Base-by-base conservation (phyloP, 148 eudicot genomes). In the Linanthus parryae region DNA sequence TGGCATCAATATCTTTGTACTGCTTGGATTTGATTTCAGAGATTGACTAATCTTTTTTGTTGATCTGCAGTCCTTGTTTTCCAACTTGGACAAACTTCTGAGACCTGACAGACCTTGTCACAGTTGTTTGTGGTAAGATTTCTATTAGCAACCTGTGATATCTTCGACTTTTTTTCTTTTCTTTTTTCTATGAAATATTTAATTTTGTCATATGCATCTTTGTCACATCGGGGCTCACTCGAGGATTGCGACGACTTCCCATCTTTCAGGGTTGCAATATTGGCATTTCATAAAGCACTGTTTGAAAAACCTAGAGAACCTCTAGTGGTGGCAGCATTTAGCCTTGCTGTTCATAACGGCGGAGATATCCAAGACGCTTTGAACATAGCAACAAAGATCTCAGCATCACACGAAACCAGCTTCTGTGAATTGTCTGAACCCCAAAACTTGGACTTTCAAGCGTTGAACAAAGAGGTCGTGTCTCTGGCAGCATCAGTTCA, bases 41-140 rank as follows among this genome's bases (percentile, higher is more conserved):
- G 48, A 46, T 39, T 54, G 58, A 54, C 26, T 20, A n/a, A 46
- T 54, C 34, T 48, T 41, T 20, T 49, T 56, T 23, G 67, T 64
- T 58, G 54, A 24, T 56, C 44, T 64, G 75, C 89, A 91, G 97
- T 58, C 78, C 60, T 72, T 91, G 62, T 76, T 91, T 59, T 74
- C 89, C 33, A 85, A 83, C 46, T 77, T 86, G 51, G 97, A 91
- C 58, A 83, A 78, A 66, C 81, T 69, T 52, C 47, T 91, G 70
- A 86, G 82, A 50, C 94, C 95, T 8, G 84, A 91, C 58, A 74
- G 66, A 57, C 97, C 95, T 58, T 83, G 88, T 66, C 89, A 91
- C 63, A 61, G 73, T 71, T 69, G 94, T 74, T 76, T 90, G 71
- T 85, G 95, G 92, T 83, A 77, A 82, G 82, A 48, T 40, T 40